phyloP scores from a whole-genome alignment of 345 rosid species.

The Boechera retrofracta region DNA sequence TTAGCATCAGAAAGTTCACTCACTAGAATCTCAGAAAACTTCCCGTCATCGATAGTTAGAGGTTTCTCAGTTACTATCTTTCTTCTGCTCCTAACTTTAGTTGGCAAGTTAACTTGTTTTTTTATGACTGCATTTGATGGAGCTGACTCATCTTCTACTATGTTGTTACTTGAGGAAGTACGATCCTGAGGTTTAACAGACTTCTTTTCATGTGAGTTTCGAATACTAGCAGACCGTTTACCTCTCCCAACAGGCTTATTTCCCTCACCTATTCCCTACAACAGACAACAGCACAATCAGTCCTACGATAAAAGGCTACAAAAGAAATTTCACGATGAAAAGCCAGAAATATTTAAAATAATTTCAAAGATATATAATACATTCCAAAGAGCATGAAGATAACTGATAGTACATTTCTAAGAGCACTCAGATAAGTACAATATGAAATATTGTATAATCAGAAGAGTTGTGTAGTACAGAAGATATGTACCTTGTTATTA shows the following conservation, averaged over 20 bases:
- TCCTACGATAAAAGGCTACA: constrained; percentile 28
- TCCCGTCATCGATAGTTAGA: constrained; percentile 46
- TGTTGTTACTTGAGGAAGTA: constrained; percentile 55
- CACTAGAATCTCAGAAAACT: constrained; percentile 45
- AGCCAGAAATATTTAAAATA: not conserved
- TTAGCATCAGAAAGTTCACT: constrained; percentile 48
- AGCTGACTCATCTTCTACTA: constrained; percentile 55
- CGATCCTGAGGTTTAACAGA: constrained; percentile 53
- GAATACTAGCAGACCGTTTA: constrained; percentile 52
- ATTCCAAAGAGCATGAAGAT: constrained; percentile 1
- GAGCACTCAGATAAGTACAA: constrained; percentile 11
- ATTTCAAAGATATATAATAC: constrained; percentile 22
- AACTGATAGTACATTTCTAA: constrained; percentile 14
- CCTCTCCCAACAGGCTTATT: constrained; percentile 53
- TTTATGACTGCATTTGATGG: constrained; percentile 49
- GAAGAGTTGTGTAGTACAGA: constrained; percentile 12
- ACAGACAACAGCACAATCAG: constrained; percentile 33
- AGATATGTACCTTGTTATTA: constrained; percentile 54
- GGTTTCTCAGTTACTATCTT: constrained; percentile 57
- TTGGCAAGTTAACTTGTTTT: constrained; percentile 61
- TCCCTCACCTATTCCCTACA: constrained; percentile 55
- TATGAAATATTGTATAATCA: constrained; percentile 13
- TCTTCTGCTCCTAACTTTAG: constrained; percentile 75
- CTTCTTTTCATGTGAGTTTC: constrained; percentile 58
- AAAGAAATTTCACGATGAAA: constrained; percentile 7